Evolutionary conservation across 2,329 filamentous ascomycete genomes (phyloP).

Genomic region (Scedosporium aurantiacum): DNA sequence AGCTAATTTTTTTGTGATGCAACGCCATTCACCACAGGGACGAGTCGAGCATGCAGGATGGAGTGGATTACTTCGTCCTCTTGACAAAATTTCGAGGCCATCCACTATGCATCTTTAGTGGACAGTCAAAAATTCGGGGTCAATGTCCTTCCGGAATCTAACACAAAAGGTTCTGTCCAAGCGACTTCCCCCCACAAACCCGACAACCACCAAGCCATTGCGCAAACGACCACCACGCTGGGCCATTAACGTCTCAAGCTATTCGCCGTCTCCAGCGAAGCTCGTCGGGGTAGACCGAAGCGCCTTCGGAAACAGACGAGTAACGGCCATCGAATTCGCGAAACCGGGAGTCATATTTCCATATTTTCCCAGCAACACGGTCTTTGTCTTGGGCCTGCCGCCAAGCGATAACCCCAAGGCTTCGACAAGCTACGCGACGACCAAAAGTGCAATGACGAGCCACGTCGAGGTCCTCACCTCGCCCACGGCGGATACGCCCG

Average conservation of each 20-base stretch:
- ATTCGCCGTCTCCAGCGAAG: not conserved
- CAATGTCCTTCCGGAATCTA: slow-evolving; percentile 2
- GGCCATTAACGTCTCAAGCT: not conserved
- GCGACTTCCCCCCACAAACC: not conserved
- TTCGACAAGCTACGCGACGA: not conserved
- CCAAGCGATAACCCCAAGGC: not conserved
- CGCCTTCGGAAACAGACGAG: not conserved
- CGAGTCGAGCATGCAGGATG: too few relatives aligned
- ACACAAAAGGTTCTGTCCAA: not conserved
- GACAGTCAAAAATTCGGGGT: not conserved
- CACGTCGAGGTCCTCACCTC: slow-evolving; percentile 66
- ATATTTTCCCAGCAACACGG: slow-evolving; percentile 8
- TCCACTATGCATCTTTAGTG: not conserved
- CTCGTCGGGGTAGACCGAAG: not conserved
- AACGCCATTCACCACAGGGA: too few relatives aligned
- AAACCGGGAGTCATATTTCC: not conserved
- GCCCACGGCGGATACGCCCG: slow-evolving; percentile 79
- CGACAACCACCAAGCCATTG: not conserved
- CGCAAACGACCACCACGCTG: not conserved
- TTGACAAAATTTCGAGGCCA: not conserved
- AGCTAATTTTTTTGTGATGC: not conserved
- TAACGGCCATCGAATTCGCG: not conserved
- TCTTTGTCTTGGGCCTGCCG: slow-evolving; percentile 9
- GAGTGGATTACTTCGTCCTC: not conserved
- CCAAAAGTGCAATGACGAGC: slow-evolving; percentile 50